These are phyloP conservation scores for Paraurostyla sp. DNA, from an alignment of 73 alveolate species.

Conservation along the genomic window DNA sequence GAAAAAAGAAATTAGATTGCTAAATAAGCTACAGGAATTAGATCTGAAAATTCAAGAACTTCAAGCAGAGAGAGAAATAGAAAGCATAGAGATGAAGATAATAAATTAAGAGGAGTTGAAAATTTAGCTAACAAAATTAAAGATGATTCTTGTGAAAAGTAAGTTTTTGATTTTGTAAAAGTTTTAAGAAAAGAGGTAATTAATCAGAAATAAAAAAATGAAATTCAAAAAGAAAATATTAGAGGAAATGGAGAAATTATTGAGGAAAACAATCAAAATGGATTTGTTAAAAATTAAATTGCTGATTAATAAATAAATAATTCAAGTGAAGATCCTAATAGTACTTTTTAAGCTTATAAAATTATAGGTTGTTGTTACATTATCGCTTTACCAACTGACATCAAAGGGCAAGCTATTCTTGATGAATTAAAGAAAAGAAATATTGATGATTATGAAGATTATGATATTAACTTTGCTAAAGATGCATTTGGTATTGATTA, in stretches of 20 bases:
- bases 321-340: neutral
- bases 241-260: no score
- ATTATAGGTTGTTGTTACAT: constrained; percentile 60
- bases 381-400: constrained; percentile 59
- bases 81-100: neutral
- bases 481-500: neutral
- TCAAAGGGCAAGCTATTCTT: constrained; percentile 18
- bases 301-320: neutral
- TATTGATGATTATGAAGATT: constrained; percentile 1
- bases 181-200: no score
- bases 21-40: neutral
- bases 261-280: no score
- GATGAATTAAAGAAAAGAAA: constrained; percentile 53
- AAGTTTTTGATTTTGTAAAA: no score
- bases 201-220: no score
- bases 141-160: neutral
- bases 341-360: neutral
- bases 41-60: neutral
- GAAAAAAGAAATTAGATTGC: neutral
- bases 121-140: neutral
- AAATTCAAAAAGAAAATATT: no score
- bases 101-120: neutral
- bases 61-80: neutral
- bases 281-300: neutral
- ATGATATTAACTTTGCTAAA: neutral